Evolutionary conservation across 2,329 filamentous ascomycete species (phyloP).

Genomic region (Ascochyta pisi): DNA sequence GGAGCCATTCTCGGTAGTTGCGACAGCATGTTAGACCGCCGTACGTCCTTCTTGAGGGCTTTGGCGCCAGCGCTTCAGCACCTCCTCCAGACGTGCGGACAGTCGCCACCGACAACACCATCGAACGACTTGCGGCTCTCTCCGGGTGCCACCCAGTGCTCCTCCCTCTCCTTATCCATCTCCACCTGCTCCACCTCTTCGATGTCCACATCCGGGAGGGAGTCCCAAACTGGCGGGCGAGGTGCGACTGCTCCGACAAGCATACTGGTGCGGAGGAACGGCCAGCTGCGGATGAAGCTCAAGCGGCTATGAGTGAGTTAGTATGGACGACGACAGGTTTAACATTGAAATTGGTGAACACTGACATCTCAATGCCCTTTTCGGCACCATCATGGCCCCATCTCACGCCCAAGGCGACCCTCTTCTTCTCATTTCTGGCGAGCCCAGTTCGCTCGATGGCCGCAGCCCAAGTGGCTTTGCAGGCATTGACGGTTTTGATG

Average conservation of each 20-base stretch:
- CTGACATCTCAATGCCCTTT: neutral
- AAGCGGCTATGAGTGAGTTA: neutral
- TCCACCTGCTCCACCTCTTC: neutral
- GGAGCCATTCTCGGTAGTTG: neutral
- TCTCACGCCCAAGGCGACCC: neutral
- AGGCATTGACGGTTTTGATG: neutral
- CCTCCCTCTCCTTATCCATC: neutral
- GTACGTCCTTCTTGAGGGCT: neutral
- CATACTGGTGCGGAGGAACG: neutral
- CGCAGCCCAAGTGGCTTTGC: neutral
- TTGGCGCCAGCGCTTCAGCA: neutral
- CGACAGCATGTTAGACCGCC: neutral
- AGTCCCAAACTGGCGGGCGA: neutral
- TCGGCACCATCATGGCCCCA: neutral
- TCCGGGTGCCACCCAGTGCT: neutral
- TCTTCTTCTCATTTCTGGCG: neutral
- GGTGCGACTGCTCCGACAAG: neutral
- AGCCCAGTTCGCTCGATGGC: neutral
- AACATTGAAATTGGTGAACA: neutral
- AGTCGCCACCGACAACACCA: neutral
- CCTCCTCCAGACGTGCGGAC: neutral
- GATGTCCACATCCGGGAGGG: neutral
- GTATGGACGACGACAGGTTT: neutral
- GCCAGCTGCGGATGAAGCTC: neutral
- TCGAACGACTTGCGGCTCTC: neutral